Evolutionary conservation across 179 eudicot species (phyloP).

Genomic region (Corrigiola litoralis): DNA sequence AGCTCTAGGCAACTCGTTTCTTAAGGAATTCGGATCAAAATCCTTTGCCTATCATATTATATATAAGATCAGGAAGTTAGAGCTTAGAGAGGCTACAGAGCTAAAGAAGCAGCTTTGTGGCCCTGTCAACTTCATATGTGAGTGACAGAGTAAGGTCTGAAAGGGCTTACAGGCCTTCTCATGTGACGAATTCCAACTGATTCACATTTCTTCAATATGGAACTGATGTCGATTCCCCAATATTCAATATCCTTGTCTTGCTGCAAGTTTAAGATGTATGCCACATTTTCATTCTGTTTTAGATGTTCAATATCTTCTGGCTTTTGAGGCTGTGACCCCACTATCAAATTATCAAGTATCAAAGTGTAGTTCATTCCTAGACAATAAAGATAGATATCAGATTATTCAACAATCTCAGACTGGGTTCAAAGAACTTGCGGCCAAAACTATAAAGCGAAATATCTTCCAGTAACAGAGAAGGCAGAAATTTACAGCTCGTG

Average conservation of each 20-base stretch:
- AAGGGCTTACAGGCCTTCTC: conserved; percentile 85
- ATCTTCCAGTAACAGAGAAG: background rate
- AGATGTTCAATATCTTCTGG: conserved; percentile 87
- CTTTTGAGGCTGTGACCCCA: conserved; percentile 97
- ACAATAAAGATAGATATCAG: conserved; percentile 16
- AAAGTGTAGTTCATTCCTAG: conserved; percentile 88
- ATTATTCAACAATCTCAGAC: background rate
- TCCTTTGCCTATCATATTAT: conserved; percentile 71
- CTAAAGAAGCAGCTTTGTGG: background rate
- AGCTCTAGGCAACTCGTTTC: conserved; percentile 70
- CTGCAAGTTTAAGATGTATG: conserved; percentile 84
- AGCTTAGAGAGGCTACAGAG: background rate
- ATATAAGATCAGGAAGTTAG: background rate
- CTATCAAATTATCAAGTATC: conserved; percentile 70
- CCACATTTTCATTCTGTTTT: conserved; percentile 65
- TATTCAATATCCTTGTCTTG: conserved; percentile 85
- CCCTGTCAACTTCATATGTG: background rate
- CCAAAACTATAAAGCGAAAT: background rate
- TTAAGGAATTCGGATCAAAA: conserved; percentile 86
- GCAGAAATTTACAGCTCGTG: too few relatives aligned
- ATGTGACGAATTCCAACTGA: conserved; percentile 63
- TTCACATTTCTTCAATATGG: conserved; percentile 53
- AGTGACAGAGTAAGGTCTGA: background rate
- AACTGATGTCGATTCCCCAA: conserved; percentile 77
- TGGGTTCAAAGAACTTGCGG: background rate